Evolutionary conservation across 345 rosid genomes (phyloP).

Genomic region (Aurinia saxatilis): DNA sequence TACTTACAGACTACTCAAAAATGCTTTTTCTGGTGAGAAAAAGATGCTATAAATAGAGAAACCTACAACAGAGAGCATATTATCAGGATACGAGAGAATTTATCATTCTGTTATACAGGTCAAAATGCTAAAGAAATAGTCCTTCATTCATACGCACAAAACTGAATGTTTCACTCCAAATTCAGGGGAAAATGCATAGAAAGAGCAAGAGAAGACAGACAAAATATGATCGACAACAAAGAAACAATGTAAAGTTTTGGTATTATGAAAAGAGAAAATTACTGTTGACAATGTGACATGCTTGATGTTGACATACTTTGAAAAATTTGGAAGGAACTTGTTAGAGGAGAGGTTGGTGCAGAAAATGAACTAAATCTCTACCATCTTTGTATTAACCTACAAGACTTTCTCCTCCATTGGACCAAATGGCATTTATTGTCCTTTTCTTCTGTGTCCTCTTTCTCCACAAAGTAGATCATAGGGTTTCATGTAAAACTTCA

Average conservation of each 20-base stretch:
- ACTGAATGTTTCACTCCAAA: no score
- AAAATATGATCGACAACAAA: slow-evolving; percentile 1
- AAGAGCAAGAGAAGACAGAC: not conserved
- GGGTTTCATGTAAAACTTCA: not conserved
- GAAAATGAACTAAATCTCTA: slow-evolving; percentile 26
- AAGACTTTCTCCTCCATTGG: slow-evolving; percentile 24
- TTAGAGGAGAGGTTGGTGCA: slow-evolving; percentile 32
- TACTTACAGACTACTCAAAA: no score
- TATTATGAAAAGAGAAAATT: slow-evolving; percentile 16
- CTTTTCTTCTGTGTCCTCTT: slow-evolving; percentile 19
- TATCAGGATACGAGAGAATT: no score
- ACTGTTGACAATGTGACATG: slow-evolving; percentile 16
- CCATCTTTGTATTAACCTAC: slow-evolving; percentile 30
- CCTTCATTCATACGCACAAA: not conserved
- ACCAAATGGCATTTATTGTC: slow-evolving; percentile 21
- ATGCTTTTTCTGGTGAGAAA: no score
- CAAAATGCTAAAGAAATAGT: not conserved
- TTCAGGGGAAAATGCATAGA: no score
- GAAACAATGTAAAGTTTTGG: not conserved
- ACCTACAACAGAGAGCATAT: no score
- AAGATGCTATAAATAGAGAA: no score
- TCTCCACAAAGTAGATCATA: slow-evolving; percentile 5
- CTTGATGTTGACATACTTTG: slow-evolving; percentile 19
- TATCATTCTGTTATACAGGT: no score
- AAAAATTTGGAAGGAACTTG: slow-evolving; percentile 18